Conservation (phyloP, 1,284 basidiomycete species). For the Tilletiopsis washingtonensis region DNA sequence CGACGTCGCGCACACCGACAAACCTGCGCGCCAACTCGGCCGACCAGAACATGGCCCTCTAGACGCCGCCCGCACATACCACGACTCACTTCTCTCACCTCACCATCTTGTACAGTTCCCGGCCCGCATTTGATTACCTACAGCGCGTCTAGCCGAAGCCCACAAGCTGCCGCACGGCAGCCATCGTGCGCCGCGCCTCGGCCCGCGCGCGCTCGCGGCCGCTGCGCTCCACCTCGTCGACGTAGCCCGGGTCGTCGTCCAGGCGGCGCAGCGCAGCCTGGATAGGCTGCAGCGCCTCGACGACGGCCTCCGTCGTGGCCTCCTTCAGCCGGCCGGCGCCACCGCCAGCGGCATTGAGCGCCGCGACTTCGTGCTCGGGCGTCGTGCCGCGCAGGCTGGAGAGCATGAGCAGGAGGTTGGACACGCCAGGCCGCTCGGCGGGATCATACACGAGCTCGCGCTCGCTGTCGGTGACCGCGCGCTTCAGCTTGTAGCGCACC, state of each 20-base stretch:
- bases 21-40: no score
- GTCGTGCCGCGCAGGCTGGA: conserved; percentile 51
- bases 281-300: conserved; percentile 62
- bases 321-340: conserved; percentile 65
- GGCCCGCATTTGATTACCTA: no score
- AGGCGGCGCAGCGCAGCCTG: conserved; percentile 64
- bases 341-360: conserved; percentile 57
- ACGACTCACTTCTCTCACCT: no score
- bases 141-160: no score
- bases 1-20: no score
- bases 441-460: conserved; percentile 66
- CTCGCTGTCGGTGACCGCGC: conserved; percentile 77
- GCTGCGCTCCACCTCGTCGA: conserved; percentile 58
- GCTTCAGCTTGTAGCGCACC: conserved; percentile 66
- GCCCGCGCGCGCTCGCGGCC: conserved; percentile 63
- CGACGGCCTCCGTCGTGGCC: conserved; percentile 65
- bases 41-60: no score
- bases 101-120: no score
- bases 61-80: no score
- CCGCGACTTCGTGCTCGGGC: conserved; percentile 52
- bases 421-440: conserved; percentile 64
- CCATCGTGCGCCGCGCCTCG: conserved; percentile 60
- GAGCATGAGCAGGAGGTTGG: conserved; percentile 68
- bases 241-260: conserved; percentile 57
- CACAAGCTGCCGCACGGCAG: conserved; percentile 59